Evolutionary conservation across 1,139 yeast genomes (phyloP).

Genomic region (Taphrina flavorubra): DNA sequence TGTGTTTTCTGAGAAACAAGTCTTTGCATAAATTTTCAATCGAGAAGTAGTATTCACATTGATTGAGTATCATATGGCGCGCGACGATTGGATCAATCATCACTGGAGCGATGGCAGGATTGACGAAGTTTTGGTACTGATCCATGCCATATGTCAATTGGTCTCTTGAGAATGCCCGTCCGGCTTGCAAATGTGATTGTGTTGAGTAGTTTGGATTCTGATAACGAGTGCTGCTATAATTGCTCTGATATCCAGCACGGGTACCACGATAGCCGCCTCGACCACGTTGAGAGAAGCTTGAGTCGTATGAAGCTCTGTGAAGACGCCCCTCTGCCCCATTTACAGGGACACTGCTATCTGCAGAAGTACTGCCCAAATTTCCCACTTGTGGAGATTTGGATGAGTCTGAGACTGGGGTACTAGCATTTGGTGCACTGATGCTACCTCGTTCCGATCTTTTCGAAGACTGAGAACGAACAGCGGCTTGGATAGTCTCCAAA

Average conservation of each 20-base stretch:
- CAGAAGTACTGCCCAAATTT: not conserved
- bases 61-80: constrained; percentile 31
- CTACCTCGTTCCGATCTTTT: constrained; percentile 26
- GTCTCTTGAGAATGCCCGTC: constrained; percentile 4
- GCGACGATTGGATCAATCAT: constrained; percentile 38
- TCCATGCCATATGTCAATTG: constrained; percentile 17
- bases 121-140: constrained; percentile 32
- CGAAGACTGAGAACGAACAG: constrained; percentile 8
- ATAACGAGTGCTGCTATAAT: constrained; percentile 6
- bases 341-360: not conserved
- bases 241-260: constrained; percentile 17
- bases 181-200: constrained; percentile 5
- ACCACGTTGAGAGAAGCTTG: constrained; percentile 15
- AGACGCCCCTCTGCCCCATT: constrained; percentile 15
- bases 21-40: constrained; percentile 85
- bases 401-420: constrained; percentile 26
- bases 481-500: not conserved
- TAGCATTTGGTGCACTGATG: constrained; percentile 23
- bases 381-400: constrained; percentile 25
- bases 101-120: constrained; percentile 32
- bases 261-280: constrained; percentile 37
- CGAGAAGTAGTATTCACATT: constrained; percentile 77
- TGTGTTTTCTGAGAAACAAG: constrained; percentile 73
- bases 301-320: constrained; percentile 24
- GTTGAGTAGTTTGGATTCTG: constrained; percentile 1